Evolutionary conservation across 305 asterid genomes (phyloP).

Genomic region (Solanum aculeatissimum): DNA sequence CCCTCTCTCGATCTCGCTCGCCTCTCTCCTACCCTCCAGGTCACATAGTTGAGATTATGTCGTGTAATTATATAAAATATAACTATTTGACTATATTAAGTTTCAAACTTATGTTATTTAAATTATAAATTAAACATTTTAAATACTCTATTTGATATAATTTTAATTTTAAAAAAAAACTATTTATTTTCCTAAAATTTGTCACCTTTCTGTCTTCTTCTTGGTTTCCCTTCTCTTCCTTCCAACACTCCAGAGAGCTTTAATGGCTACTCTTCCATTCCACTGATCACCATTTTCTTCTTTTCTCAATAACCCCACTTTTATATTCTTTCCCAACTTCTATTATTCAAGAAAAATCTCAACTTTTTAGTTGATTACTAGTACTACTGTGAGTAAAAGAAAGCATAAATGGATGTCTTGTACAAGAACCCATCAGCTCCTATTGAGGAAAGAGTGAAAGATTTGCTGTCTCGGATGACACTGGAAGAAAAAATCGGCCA

Average conservation of each 20-base stretch:
- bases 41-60: too few relatives aligned
- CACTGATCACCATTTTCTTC: neutral
- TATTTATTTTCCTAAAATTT: too few relatives aligned
- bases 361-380: neutral
- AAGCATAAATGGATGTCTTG: constrained; percentile 8
- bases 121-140: too few relatives aligned
- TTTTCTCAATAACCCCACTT: neutral
- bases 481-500: constrained; percentile 34
- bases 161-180: too few relatives aligned
- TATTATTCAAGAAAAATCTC: neutral
- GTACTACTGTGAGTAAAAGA: neutral
- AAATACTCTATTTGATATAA: too few relatives aligned
- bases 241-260: neutral
- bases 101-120: too few relatives aligned
- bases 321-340: neutral
- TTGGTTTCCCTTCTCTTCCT: neutral
- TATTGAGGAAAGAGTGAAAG: constrained; percentile 27
- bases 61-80: too few relatives aligned
- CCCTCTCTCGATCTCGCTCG: too few relatives aligned
- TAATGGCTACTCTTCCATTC: neutral
- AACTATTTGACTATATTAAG: too few relatives aligned
- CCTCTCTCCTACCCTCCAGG: too few relatives aligned
- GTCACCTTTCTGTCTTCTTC: neutral
- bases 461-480: constrained; percentile 35
- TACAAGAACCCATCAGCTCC: constrained; percentile 28